phyloP scores from a whole-genome alignment of 2,329 filamentous ascomycete species.

The Ophiostoma sp. region DNA sequence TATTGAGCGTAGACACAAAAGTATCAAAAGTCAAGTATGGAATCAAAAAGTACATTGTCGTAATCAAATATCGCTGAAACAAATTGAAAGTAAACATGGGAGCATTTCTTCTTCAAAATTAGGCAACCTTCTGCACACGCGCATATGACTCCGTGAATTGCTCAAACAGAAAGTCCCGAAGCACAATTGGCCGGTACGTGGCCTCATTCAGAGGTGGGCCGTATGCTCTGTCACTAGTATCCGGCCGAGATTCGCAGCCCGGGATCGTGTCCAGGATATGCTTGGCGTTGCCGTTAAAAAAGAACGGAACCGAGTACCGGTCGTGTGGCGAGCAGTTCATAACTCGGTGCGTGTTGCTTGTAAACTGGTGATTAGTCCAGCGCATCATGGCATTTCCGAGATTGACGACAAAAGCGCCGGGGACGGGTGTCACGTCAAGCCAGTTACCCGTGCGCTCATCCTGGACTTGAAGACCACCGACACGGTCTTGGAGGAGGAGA shows the following conservation, averaged over 20 bases:
- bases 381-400: constrained; percentile 50
- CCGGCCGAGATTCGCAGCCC: constrained; percentile 2
- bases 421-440: constrained; percentile 48
- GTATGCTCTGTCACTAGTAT: neutral
- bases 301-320: constrained; percentile 20
- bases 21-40: neutral
- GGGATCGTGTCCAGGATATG: constrained; percentile 1
- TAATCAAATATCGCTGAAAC: neutral
- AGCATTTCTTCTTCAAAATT: too few species aligned
- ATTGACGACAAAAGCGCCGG: constrained; percentile 53
- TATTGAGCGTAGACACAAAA: neutral
- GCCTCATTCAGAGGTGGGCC: neutral
- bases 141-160: constrained; percentile 1
- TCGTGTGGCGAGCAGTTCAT: constrained; percentile 7
- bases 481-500: constrained; percentile 51
- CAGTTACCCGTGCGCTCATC: constrained; percentile 36
- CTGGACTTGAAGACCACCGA: constrained; percentile 47
- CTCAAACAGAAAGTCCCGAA: neutral
- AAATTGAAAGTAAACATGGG: too few species aligned
- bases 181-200: neutral
- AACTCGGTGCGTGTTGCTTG: constrained; percentile 51
- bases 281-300: constrained; percentile 14
- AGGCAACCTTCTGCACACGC: neutral
- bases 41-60: neutral
- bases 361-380: constrained; percentile 56